Conservation (phyloP, 2,329 filamentous ascomycete species). For the Fusarium albidum region DNA sequence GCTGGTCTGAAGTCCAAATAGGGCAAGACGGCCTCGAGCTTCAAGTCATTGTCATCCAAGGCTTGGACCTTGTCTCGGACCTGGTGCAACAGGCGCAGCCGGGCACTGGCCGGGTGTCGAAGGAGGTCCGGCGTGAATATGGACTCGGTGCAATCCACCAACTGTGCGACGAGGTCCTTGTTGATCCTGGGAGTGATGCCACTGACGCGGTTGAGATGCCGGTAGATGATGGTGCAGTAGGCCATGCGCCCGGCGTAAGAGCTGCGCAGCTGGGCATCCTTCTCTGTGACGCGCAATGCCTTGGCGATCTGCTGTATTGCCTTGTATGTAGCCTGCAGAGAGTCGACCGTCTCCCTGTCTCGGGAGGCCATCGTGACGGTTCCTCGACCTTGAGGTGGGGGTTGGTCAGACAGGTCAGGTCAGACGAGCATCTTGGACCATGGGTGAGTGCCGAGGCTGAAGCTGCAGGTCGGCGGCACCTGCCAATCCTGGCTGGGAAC, state of each 20-base stretch:
- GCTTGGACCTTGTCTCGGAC: neutral
- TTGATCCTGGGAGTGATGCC: neutral
- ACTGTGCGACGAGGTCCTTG: neutral
- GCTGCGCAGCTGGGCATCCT: neutral
- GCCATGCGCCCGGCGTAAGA: conserved; percentile 5
- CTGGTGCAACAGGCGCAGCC: neutral
- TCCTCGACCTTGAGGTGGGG: neutral
- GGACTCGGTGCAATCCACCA: neutral
- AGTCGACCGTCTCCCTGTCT: neutral
- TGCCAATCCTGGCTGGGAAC: too few relatives aligned
- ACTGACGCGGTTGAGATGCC: conserved; percentile 2
- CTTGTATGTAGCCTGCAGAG: conserved; percentile 1
- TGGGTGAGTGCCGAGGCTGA: neutral
- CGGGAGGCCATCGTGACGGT: neutral
- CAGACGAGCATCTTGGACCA: neutral
- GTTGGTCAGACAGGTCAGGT: too few relatives aligned
- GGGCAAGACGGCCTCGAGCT: neutral
- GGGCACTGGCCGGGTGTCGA: too few relatives aligned
- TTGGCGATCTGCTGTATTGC: neutral
- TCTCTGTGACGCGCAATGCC: neutral
- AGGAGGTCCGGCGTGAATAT: neutral
- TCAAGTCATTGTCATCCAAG: neutral
- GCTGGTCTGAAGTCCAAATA: conserved; percentile 5
- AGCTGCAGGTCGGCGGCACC: too few relatives aligned
- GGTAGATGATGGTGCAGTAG: conserved; percentile 3